Base-by-base conservation (phyloP, 139 green algal genomes). In the Medakamo hakoo region DNA sequence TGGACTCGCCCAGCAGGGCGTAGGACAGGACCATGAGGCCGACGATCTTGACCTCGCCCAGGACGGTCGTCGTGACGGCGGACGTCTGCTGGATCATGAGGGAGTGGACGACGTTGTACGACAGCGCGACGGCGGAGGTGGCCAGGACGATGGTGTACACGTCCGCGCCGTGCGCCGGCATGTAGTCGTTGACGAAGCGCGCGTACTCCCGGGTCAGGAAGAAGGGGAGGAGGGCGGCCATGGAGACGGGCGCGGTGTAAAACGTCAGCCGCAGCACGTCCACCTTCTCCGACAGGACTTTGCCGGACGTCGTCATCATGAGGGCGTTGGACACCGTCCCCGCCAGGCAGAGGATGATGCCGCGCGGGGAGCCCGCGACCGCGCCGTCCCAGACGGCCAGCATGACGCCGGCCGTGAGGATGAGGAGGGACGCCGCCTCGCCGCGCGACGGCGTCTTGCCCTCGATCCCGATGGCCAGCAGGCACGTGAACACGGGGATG, bases 251-350 rank as follows among this genome's bases (percentile, higher is more conserved):
- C 14, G 84, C 78, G 19, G 81, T 86, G 77, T 89, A 92, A 65
- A 89, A 92, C 14, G 82, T 86, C 16, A 92, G 73, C 16, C 74
- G 70, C 59, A 86, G 60, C 23, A 86, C 82, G 65, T 89, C 77
- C 62, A 89, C 58, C 74, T 85, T 84, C 49, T 65, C 55, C 25
- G 30, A 49, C 4, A 81, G 59, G 1, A 84, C 49, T 16, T 73
- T 67, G 27, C 76, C 71, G 20, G 57, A 67, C 28, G 76, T 77
- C 26, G 71, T 80, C 76, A 85, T 83, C 73, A 85, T 82, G 2
- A 73, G 70, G 19, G 73, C 76, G 58, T 85, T 83, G 58, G 67
- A 71, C 22, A 82, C 29, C 23, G 70, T 77, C 49, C 67, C 79
- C 9, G 63, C 30, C 2, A 80, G 57, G 68, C 72, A 80, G n/a